These are phyloP conservation scores for Pichia sp. DNA, from an alignment of 1,139 yeast species.

Conservation along the genomic window DNA sequence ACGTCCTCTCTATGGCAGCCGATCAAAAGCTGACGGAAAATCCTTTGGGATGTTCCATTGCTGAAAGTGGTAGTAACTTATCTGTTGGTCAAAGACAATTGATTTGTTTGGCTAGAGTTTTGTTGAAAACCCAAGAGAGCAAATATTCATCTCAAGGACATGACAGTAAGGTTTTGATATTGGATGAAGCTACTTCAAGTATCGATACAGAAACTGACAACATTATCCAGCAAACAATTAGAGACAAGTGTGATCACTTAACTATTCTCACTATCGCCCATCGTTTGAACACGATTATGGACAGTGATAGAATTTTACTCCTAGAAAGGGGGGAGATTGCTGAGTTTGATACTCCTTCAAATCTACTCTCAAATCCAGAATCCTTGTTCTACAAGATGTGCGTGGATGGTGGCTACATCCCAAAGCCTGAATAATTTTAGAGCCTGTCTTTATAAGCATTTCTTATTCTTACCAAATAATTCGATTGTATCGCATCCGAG, in stretches of 20 bases:
- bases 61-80: slow-evolving; percentile 67
- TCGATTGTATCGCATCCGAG: too few relatives aligned
- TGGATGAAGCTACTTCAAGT: slow-evolving; percentile 85
- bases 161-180: slow-evolving; percentile 53
- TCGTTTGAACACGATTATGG: slow-evolving; percentile 74
- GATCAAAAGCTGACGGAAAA: slow-evolving; percentile 20
- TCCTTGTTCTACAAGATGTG: slow-evolving; percentile 47
- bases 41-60: slow-evolving; percentile 38
- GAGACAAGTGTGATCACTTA: slow-evolving; percentile 52
- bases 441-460: too few relatives aligned
- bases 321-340: slow-evolving; percentile 60
- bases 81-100: slow-evolving; percentile 77
- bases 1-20: slow-evolving; percentile 32
- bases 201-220: slow-evolving; percentile 77
- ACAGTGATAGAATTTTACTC: slow-evolving; percentile 65
- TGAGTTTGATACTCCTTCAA: slow-evolving; percentile 62
- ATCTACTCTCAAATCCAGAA: slow-evolving; percentile 36
- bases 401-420: slow-evolving; percentile 38
- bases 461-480: too few relatives aligned
- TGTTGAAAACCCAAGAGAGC: slow-evolving; percentile 32
- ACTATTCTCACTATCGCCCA: slow-evolving; percentile 81
- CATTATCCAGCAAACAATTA: slow-evolving; percentile 66
- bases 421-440: too few relatives aligned
- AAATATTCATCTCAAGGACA: slow-evolving; percentile 18
- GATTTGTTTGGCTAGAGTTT: slow-evolving; percentile 68